Conservation (phyloP, 176 grass and related monocot species). For the Poa pratensis region DNA sequence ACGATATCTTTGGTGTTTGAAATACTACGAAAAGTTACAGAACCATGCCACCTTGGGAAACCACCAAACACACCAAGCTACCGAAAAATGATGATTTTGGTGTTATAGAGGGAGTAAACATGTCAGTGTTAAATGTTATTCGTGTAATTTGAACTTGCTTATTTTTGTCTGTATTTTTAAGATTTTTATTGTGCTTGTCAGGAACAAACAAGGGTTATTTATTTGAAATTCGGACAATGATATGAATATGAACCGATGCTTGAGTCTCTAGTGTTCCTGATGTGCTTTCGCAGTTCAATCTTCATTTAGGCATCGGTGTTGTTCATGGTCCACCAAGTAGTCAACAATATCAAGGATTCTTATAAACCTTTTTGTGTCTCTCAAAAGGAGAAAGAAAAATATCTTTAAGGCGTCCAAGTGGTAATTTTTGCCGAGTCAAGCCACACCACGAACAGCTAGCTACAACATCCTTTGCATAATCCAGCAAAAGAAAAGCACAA, state of each 20-base stretch:
- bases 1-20: too few relatives aligned
- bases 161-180: too few relatives aligned
- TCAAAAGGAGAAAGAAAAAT: neutral
- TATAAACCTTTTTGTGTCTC: neutral
- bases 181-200: neutral
- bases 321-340: neutral
- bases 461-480: neutral
- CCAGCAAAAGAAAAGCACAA: slow-evolving; percentile 29
- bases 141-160: too few relatives aligned
- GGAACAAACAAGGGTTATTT: neutral
- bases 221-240: neutral
- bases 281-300: neutral
- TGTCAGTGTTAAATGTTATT: too few relatives aligned
- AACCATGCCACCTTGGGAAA: too few relatives aligned
- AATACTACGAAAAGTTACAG: too few relatives aligned
- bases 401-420: neutral
- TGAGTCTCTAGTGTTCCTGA: neutral
- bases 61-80: too few relatives aligned
- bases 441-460: slow-evolving; percentile 2
- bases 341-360: neutral
- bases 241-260: neutral
- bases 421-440: neutral
- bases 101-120: too few relatives aligned
- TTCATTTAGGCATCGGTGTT: neutral
- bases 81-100: too few relatives aligned